A percentile compares a stretch with the other conserved stretches of the same genome.
phyloP scores from a whole-genome alignment of 2,329 filamentous ascomycete species.

The Hawksworthiomyces lignivorus region DNA sequence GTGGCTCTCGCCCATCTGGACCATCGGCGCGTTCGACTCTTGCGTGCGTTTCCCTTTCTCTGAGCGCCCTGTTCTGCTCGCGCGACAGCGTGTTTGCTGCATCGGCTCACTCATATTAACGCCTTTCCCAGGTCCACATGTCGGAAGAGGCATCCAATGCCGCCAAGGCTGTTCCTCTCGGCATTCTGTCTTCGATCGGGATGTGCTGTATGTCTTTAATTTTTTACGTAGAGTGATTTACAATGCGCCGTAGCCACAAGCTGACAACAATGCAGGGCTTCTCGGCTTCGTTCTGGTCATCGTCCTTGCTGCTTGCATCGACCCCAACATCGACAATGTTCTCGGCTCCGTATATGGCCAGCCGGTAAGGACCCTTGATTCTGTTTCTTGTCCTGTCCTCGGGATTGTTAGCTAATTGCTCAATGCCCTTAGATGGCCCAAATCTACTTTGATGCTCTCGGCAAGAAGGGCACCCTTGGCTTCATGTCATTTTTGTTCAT shows the following conservation, averaged over 20 bases:
- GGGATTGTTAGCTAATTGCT: background rate
- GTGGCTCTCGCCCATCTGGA: constrained; percentile 57
- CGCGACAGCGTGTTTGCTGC: too few species aligned
- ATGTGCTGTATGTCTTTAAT: constrained; percentile 27
- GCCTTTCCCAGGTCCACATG: constrained; percentile 25
- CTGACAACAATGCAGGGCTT: too few species aligned
- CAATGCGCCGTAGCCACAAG: too few species aligned
- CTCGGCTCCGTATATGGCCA: constrained; percentile 46
- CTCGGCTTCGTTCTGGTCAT: constrained; percentile 51
- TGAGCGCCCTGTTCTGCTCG: too few species aligned
- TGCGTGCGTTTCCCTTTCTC: constrained; percentile 38
- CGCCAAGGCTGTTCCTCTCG: constrained; percentile 41
- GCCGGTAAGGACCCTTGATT: constrained; percentile 24
- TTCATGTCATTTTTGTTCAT: constrained; percentile 53
- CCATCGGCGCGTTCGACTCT: constrained; percentile 48
- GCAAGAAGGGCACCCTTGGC: constrained; percentile 49
- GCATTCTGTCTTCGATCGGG: constrained; percentile 51
- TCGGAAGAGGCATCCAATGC: constrained; percentile 55
- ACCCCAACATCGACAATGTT: constrained; percentile 40
- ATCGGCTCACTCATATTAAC: too few species aligned
- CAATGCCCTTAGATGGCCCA: constrained; percentile 25
- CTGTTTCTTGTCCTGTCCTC: background rate
- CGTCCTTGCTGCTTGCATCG: constrained; percentile 50
- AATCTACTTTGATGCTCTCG: constrained; percentile 54
- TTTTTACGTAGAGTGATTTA: too few species aligned